Evolutionary conservation across 345 rosid species (phyloP), one percentile per base, ranked within the genome.

Genomic region (Cardamine chenopodiifolia): DNA sequence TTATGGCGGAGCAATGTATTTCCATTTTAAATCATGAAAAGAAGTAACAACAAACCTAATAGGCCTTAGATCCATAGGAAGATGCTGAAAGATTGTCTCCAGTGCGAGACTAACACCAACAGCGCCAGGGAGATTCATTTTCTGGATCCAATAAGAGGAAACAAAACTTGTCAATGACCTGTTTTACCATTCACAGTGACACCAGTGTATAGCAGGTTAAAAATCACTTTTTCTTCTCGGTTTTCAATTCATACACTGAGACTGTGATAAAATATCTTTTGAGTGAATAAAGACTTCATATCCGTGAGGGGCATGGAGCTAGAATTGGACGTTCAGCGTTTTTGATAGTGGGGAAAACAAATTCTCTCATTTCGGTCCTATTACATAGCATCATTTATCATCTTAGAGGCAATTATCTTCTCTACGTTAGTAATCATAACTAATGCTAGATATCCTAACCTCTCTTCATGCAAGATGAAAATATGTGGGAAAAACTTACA

Each of bases 51-150:
- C 62, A 29, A 73, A 88, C 97, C 97, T 85, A 45, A 81, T 37
- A 70, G 90, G 89, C 73, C 75, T 88, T 72, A 83, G 82, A 80
- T 94, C 96, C 34, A 75, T 71, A 71, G 87, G 83, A 60, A 84
- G 82, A 76, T 84, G 87, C 78, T 80, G 89, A 70, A 91, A 84
- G 73, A 94, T 87, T 23, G 92, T 90, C 82, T 91, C 98, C 25
- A 94, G 73, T 11, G 98, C 97, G 77, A 94, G 85, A 78, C 97
- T 94, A 22, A 83, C 71, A 34, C 98, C 98, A 81, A 94, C 96
- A 78, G 89, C 95, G 47, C 97, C 89, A 15, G 96, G 96, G 62
- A 90, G 87, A 80, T 82, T 92, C 74, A 82, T 83, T 88, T 79
- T 91, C 96, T 91, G 87, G 52, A 79, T n/a, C 67, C 35, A 71